Conservation (phyloP, 2,329 filamentous ascomycete species). For the Calonectria pseudoturangicola region DNA sequence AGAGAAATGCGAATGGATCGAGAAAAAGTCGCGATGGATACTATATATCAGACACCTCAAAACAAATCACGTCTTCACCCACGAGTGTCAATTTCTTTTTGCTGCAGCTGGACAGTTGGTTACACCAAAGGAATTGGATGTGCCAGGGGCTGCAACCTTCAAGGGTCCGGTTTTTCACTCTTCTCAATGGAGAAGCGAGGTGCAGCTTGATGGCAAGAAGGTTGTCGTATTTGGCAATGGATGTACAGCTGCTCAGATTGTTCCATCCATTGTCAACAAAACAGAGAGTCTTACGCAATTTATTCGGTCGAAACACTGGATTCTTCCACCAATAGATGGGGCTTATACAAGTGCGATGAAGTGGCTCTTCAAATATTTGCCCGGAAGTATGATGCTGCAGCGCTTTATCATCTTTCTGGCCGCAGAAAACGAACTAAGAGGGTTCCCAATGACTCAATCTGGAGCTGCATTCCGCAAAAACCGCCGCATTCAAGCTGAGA, state of each 20-base stretch:
- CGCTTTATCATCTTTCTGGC: slow-evolving; percentile 65
- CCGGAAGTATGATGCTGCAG: slow-evolving; percentile 64
- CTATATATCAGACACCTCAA: slow-evolving; percentile 54
- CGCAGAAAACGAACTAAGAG: slow-evolving; percentile 56
- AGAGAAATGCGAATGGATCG: slow-evolving; percentile 62
- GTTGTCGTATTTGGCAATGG: slow-evolving; percentile 74
- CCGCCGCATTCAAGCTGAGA: slow-evolving; percentile 62
- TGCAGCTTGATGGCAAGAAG: slow-evolving; percentile 67
- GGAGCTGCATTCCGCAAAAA: slow-evolving; percentile 60
- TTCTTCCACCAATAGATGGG: slow-evolving; percentile 58
- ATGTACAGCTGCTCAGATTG: slow-evolving; percentile 72
- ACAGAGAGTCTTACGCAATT: slow-evolving; percentile 63
- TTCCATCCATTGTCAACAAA: slow-evolving; percentile 64
- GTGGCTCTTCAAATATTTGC: slow-evolving; percentile 67
- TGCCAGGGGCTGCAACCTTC: slow-evolving; percentile 71
- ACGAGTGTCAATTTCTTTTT: slow-evolving; percentile 65
- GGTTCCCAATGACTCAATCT: slow-evolving; percentile 64
- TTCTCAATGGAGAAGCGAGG: slow-evolving; percentile 71
- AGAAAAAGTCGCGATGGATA: slow-evolving; percentile 59
- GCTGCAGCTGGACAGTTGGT: slow-evolving; percentile 59
- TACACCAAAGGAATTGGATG: slow-evolving; percentile 60
- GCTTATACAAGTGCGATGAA: slow-evolving; percentile 43
- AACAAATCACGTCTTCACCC: slow-evolving; percentile 50
- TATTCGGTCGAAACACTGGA: slow-evolving; percentile 66
- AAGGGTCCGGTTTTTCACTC: slow-evolving; percentile 72